Percentiles rank a stretch among this genome's conserved stretches.
phyloP scores from a whole-genome alignment of 2,329 filamentous ascomycete genomes.

The Sclerotiophoma versabilis region DNA sequence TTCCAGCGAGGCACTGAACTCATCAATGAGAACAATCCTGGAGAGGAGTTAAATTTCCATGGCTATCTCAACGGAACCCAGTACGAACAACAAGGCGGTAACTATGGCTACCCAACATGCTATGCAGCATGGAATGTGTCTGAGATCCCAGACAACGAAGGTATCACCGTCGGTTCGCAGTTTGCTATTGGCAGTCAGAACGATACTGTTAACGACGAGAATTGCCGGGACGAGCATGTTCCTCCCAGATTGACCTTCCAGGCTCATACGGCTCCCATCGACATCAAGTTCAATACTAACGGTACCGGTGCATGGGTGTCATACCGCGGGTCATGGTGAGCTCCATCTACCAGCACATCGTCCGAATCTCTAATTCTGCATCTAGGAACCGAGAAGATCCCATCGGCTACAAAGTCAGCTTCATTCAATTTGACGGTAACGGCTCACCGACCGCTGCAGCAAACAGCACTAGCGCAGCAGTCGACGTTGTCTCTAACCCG shows the following conservation, averaged over 20 bases:
- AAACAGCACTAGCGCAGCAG: constrained; percentile 58
- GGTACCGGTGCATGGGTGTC: constrained; percentile 68
- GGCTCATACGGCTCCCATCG: constrained; percentile 74
- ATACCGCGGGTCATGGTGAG: constrained; percentile 74
- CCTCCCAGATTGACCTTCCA: constrained; percentile 64
- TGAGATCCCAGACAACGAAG: constrained; percentile 56
- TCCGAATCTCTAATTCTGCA: constrained; percentile 6
- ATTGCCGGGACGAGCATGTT: constrained; percentile 51
- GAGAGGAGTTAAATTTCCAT: constrained; percentile 76
- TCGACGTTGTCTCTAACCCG: constrained; percentile 63
- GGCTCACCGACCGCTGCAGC: constrained; percentile 54
- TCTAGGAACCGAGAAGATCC: constrained; percentile 56
- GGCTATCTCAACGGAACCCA: constrained; percentile 65
- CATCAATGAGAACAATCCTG: constrained; percentile 73
- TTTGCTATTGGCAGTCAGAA: constrained; percentile 58
- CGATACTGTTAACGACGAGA: constrained; percentile 56
- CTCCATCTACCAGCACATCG: not conserved
- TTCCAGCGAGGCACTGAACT: constrained; percentile 65
- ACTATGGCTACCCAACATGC: constrained; percentile 76
- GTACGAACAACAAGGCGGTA: constrained; percentile 55
- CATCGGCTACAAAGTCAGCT: constrained; percentile 59
- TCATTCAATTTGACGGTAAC: constrained; percentile 54
- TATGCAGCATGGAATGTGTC: constrained; percentile 69
- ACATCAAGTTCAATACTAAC: constrained; percentile 70
- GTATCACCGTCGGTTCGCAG: constrained; percentile 56